Evolutionary conservation across 768 basidiomycete genomes (phyloP).

Genomic region (Clavulina sp.): DNA sequence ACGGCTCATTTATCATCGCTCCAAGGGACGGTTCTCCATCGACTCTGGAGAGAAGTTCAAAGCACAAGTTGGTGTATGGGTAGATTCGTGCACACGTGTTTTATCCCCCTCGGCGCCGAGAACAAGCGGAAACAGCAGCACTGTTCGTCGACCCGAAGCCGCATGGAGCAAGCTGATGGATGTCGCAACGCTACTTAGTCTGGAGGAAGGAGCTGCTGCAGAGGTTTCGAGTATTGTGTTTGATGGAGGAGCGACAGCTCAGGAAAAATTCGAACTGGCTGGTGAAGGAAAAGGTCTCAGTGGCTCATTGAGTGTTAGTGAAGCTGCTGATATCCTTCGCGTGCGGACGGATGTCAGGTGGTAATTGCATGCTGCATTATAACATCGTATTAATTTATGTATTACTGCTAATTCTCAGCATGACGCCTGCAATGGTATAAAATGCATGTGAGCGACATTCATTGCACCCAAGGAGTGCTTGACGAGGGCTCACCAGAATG

Average conservation of each 20-base stretch:
- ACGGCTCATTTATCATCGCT: constrained; percentile 64
- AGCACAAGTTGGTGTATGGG: constrained; percentile 68
- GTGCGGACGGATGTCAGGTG: constrained; percentile 17
- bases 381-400: too few species aligned
- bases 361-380: constrained; percentile 2
- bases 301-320: constrained; percentile 42
- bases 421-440: neutral
- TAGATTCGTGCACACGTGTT: too few species aligned
- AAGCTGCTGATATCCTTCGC: constrained; percentile 22
- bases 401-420: too few species aligned
- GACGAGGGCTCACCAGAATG: too few species aligned
- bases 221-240: constrained; percentile 32
- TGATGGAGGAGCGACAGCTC: constrained; percentile 25
- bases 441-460: neutral
- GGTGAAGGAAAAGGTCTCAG: constrained; percentile 34
- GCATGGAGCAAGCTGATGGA: constrained; percentile 64
- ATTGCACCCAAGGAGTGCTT: too few species aligned
- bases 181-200: constrained; percentile 46
- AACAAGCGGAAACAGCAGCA: constrained; percentile 22
- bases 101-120: constrained; percentile 41
- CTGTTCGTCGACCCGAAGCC: constrained; percentile 36
- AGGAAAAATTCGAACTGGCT: constrained; percentile 16
- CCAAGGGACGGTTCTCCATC: constrained; percentile 38
- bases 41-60: constrained; percentile 43
- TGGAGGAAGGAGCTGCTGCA: constrained; percentile 38